phyloP scores from a whole-genome alignment of 371 early-diverging fungal species.

The Phascolomyces articulosus region DNA sequence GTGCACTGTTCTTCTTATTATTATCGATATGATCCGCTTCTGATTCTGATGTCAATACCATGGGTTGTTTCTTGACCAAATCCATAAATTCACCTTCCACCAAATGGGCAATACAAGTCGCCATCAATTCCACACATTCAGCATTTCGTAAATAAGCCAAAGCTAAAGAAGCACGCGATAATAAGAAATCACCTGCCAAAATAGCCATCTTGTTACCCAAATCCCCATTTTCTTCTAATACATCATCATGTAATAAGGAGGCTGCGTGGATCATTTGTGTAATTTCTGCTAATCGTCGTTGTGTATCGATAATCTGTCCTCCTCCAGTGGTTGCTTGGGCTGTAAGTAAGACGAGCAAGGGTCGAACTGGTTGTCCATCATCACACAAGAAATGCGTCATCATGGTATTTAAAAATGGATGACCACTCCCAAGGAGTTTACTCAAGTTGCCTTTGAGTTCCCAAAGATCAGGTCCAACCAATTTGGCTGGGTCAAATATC shows the following conservation, averaged over 20 bases:
- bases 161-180: conserved; percentile 91
- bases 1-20: conserved; percentile 7
- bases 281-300: conserved; percentile 92
- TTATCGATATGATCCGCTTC: no score
- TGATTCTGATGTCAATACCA: conserved; percentile 10
- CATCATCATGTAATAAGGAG: conserved; percentile 93
- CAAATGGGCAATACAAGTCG: conserved; percentile 89
- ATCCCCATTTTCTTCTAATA: conserved; percentile 76
- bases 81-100: conserved; percentile 98
- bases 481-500: conserved; percentile 57
- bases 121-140: conserved; percentile 92
- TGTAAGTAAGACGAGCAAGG: conserved; percentile 86
- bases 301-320: conserved; percentile 75
- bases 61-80: conserved; percentile 64
- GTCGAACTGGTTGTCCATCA: conserved; percentile 91
- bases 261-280: conserved; percentile 97
- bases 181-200: conserved; percentile 91
- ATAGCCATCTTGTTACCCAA: conserved; percentile 98
- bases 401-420: conserved; percentile 87
- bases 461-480: conserved; percentile 78
- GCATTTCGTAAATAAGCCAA: conserved; percentile 84
- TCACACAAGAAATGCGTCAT: conserved; percentile 86
- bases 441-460: conserved; percentile 86
- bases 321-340: conserved; percentile 79
- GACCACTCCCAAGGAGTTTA: conserved; percentile 77